Percentiles rank a stretch among this genome's conserved stretches.
Evolutionary conservation across 2,329 filamentous ascomycete species (phyloP).

Genomic region (Plenodomus tracheiphilus): DNA sequence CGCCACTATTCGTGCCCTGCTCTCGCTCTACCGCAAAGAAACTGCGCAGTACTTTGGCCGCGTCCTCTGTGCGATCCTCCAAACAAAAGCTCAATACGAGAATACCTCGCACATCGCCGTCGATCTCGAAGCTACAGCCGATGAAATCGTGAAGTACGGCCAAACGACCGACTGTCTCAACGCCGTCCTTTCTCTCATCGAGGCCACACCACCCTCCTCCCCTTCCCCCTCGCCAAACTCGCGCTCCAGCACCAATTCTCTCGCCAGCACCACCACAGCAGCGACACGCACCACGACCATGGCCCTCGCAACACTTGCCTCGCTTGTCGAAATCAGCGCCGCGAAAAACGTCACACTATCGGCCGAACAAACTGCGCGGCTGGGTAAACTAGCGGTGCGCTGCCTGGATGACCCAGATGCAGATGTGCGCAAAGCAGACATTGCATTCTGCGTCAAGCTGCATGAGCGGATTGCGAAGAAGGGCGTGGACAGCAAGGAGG

Average conservation of each 20-base stretch:
- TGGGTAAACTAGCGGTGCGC: conserved; percentile 45
- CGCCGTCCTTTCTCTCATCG: conserved; percentile 44
- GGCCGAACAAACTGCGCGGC: conserved; percentile 40
- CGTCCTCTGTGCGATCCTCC: conserved; percentile 68
- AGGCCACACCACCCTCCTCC: conserved; percentile 30
- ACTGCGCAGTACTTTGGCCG: conserved; percentile 70
- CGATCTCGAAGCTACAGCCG: conserved; percentile 72
- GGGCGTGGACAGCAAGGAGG: conserved; percentile 42
- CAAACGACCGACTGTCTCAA: conserved; percentile 59
- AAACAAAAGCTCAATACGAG: conserved; percentile 68
- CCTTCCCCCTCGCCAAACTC: conserved; percentile 35
- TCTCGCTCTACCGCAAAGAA: conserved; percentile 67
- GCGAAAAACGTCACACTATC: conserved; percentile 36
- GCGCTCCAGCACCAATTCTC: conserved; percentile 37
- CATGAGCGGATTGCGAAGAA: conserved; percentile 52
- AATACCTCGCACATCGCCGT: conserved; percentile 71
- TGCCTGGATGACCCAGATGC: conserved; percentile 45
- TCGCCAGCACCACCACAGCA: conserved; percentile 6
- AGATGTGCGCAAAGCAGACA: conserved; percentile 66
- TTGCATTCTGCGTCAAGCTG: conserved; percentile 75
- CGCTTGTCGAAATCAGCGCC: conserved; percentile 39
- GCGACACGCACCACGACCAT: conserved; percentile 42
- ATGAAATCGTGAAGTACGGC: conserved; percentile 70
- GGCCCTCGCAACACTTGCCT: conserved; percentile 46
- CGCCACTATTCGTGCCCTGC: conserved; percentile 72